These are phyloP conservation scores for Vitis hybrid DNA, from an alignment of 177 flowering plant genomes.

Conservation along the genomic window DNA sequence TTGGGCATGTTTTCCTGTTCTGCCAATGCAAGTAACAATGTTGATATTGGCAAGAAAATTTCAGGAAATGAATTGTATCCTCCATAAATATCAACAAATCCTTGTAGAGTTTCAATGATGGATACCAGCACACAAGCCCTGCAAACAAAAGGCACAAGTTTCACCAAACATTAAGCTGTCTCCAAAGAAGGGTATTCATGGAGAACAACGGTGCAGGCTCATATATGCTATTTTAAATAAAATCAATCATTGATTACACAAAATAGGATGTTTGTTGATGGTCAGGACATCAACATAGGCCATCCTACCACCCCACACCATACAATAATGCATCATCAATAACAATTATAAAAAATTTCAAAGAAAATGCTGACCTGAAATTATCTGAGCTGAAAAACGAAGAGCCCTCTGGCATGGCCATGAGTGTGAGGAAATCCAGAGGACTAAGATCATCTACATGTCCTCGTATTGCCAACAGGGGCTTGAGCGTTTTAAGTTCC, in stretches of 20 bases:
- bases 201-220: too few relatives aligned
- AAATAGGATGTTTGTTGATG: too few relatives aligned
- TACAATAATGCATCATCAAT: not conserved
- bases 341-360: not conserved
- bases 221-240: too few relatives aligned
- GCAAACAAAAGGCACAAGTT: conserved; percentile 17
- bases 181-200: not conserved
- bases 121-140: conserved; percentile 73
- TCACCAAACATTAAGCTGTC: not conserved
- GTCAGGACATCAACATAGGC: too few relatives aligned
- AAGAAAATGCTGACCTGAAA: conserved; percentile 60
- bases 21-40: conserved; percentile 46
- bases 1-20: conserved; percentile 51
- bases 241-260: too few relatives aligned
- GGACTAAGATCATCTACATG: conserved; percentile 44
- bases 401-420: conserved; percentile 66
- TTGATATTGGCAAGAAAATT: conserved; percentile 64
- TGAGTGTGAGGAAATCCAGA: conserved; percentile 58
- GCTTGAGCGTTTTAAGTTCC: conserved; percentile 52
- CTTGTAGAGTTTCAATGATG: conserved; percentile 56
- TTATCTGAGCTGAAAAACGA: conserved; percentile 64
- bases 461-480: conserved; percentile 46
- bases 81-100: conserved; percentile 53
- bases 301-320: too few relatives aligned
- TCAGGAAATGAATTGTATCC: conserved; percentile 79